Conservation (phyloP, 331 rosid genomes). For the Saraca asoca region DNA sequence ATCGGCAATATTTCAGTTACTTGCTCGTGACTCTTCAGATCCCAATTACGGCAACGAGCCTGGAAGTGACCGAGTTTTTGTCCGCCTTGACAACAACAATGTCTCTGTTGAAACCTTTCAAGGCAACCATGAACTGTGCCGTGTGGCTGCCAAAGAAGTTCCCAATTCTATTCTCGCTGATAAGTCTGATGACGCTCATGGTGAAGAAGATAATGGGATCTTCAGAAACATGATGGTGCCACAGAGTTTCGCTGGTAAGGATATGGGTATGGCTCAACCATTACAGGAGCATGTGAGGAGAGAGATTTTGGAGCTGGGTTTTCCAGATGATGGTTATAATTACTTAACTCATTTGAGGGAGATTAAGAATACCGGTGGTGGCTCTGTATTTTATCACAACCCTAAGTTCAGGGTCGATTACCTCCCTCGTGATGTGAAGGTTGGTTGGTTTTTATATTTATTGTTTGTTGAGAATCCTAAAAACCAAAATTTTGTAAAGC, state of each 20-base stretch:
- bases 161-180: conserved; percentile 55
- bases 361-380: conserved; percentile 75
- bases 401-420: conserved; percentile 66
- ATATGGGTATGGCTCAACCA: background rate
- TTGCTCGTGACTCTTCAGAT: conserved; percentile 83
- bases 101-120: conserved; percentile 35
- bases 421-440: conserved; percentile 78
- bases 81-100: conserved; percentile 70
- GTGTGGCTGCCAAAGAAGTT: too few relatives aligned
- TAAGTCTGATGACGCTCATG: conserved; percentile 52
- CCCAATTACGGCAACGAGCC: conserved; percentile 55
- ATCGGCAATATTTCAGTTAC: conserved; percentile 66
- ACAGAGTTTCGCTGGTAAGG: background rate
- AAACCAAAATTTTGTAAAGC: background rate
- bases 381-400: conserved; percentile 63
- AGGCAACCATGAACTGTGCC: background rate
- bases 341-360: conserved; percentile 78
- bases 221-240: conserved; percentile 8
- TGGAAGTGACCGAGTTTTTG: conserved; percentile 72
- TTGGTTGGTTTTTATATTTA: conserved; percentile 16
- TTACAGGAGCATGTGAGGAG: conserved; percentile 64
- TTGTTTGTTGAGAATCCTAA: background rate
- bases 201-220: conserved; percentile 25
- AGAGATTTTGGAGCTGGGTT: conserved; percentile 83
- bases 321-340: conserved; percentile 90